Conservation (phyloP, 306 rosid genomes). For the Sicyos baderoa region DNA sequence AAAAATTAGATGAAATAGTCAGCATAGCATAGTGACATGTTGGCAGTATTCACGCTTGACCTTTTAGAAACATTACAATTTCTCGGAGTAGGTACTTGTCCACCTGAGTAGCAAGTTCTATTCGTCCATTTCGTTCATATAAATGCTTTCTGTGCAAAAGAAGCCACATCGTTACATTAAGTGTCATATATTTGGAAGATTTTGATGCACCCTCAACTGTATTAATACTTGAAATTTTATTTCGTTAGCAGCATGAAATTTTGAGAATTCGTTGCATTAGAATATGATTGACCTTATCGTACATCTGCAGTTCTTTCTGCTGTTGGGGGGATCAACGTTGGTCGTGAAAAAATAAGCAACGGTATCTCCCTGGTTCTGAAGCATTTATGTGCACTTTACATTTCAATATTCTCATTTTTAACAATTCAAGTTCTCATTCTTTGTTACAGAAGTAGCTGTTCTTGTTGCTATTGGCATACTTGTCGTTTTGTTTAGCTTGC, state of each 20-base stretch:
- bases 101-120: background rate
- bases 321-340: constrained; percentile 89
- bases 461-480: constrained; percentile 71
- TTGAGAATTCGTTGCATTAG: background rate
- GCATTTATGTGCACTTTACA: constrained; percentile 1
- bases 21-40: background rate
- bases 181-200: constrained; percentile 1
- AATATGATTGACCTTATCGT: background rate
- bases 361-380: constrained; percentile 38
- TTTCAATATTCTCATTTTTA: constrained; percentile 11
- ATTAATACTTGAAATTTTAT: background rate
- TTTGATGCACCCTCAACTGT: background rate
- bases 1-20: background rate
- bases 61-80: background rate
- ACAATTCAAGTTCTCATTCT: constrained; percentile 11
- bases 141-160: background rate
- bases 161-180: background rate
- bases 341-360: constrained; percentile 40
- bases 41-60: background rate
- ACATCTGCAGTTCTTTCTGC: constrained; percentile 68
- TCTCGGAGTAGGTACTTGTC: background rate
- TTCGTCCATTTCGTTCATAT: background rate
- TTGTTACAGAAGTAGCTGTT: constrained; percentile 56
- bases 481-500: constrained; percentile 76
- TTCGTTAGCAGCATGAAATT: background rate